A percentile compares a stretch with the other conserved stretches of the same genome.
phyloP scores from a whole-genome alignment of 306 rosid species.

The Rosa lucieae region DNA sequence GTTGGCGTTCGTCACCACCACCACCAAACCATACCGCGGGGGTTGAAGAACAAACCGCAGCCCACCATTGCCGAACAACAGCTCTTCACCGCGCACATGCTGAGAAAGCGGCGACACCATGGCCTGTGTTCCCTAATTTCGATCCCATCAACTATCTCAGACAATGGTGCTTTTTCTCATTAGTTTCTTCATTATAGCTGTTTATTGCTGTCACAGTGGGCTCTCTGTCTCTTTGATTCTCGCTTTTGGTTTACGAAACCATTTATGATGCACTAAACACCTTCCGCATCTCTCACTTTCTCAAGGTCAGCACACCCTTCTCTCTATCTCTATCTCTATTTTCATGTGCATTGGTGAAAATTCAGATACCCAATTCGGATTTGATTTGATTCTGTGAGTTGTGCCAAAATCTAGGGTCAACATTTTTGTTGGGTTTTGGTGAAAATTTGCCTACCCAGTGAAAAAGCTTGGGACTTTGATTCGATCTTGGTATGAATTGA shows the following conservation, averaged over 20 bases:
- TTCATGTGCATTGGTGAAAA: slow-evolving; percentile 15
- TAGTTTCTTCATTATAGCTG: slow-evolving; percentile 12
- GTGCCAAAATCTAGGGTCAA: slow-evolving; percentile 6
- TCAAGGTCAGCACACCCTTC: slow-evolving; percentile 43
- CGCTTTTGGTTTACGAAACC: slow-evolving; percentile 57
- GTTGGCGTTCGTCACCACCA: too few relatives aligned
- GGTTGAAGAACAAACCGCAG: too few relatives aligned
- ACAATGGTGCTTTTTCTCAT: too few relatives aligned
- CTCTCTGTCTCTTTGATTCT: slow-evolving; percentile 17
- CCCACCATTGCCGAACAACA: too few relatives aligned
- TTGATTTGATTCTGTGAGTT: slow-evolving; percentile 4
- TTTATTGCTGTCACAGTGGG: slow-evolving; percentile 19
- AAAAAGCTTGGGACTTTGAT: slow-evolving; percentile 22
- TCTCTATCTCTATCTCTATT: slow-evolving; percentile 8
- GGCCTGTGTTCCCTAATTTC: too few relatives aligned
- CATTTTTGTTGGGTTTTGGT: neutral
- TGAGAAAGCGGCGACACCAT: too few relatives aligned
- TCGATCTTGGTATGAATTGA: slow-evolving; percentile 44
- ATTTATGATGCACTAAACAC: slow-evolving; percentile 36
- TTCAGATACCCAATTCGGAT: neutral
- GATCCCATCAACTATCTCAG: too few relatives aligned
- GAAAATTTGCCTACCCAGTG: slow-evolving; percentile 36
- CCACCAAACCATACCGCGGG: too few relatives aligned
- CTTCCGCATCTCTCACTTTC: slow-evolving; percentile 41
- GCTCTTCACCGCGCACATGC: too few relatives aligned